phyloP scores from a whole-genome alignment of 2,329 filamentous ascomycete genomes.

The Fusarium decemcellulare region DNA sequence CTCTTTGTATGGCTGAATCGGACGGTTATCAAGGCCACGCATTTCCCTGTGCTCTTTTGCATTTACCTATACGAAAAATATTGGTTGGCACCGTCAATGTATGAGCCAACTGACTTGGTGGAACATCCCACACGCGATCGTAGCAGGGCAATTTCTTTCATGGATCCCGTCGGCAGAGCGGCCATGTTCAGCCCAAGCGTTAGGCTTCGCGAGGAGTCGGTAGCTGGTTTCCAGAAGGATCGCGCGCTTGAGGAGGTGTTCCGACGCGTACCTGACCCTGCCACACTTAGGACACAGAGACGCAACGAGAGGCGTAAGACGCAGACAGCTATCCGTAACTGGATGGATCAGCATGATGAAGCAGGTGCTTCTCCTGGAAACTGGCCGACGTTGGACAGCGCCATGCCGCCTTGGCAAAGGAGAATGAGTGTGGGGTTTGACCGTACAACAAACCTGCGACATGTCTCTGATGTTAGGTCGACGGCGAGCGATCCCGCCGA shows the following conservation, averaged over 20 bases:
- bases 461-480: slow-evolving; percentile 70
- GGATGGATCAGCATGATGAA: slow-evolving; percentile 84
- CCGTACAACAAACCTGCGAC: slow-evolving; percentile 61
- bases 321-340: slow-evolving; percentile 86
- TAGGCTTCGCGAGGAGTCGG: slow-evolving; percentile 85
- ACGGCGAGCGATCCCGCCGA: slow-evolving; percentile 76
- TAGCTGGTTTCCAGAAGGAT: slow-evolving; percentile 91
- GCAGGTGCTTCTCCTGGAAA: slow-evolving; percentile 61
- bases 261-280: slow-evolving; percentile 77
- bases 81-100: slow-evolving; percentile 81
- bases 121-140: slow-evolving; percentile 73
- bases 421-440: slow-evolving; percentile 69
- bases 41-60: slow-evolving; percentile 87
- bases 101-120: slow-evolving; percentile 89
- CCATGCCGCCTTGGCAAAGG: slow-evolving; percentile 63
- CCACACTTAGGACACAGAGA: slow-evolving; percentile 71
- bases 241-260: slow-evolving; percentile 94
- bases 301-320: slow-evolving; percentile 79
- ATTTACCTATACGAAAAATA: slow-evolving; percentile 91
- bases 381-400: slow-evolving; percentile 65
- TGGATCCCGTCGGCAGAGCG: slow-evolving; percentile 67
- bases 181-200: slow-evolving; percentile 81
- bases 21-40: slow-evolving; percentile 91
- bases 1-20: slow-evolving; percentile 90
- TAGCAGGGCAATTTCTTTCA: slow-evolving; percentile 67